These are phyloP conservation scores for Arachnopeziza araneosa DNA, from an alignment of 2,329 filamentous ascomycete species.

Conservation along the genomic window DNA sequence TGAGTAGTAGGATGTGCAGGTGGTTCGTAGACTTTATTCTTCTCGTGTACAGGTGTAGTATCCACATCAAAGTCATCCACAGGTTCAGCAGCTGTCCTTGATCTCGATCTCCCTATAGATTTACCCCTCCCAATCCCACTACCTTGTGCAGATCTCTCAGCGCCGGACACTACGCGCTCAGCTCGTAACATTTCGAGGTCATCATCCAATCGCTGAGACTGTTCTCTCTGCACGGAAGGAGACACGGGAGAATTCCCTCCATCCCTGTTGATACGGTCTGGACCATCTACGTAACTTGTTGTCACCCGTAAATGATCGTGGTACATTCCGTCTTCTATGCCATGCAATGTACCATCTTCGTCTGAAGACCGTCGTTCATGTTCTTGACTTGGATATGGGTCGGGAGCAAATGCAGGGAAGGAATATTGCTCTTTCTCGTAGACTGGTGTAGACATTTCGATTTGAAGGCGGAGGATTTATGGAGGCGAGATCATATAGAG, in stretches of 20 bases:
- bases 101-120: conserved; percentile 33
- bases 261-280: conserved; percentile 23
- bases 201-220: conserved; percentile 57
- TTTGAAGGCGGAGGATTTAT: no score
- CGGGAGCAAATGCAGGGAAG: conserved; percentile 26
- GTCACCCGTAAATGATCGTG: conserved; percentile 43
- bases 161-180: conserved; percentile 47
- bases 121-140: conserved; percentile 32
- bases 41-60: conserved; percentile 65
- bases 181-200: conserved; percentile 60
- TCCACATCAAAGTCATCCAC: conserved; percentile 48
- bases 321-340: conserved; percentile 22
- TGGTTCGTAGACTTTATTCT: conserved; percentile 58
- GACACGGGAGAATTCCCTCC: conserved; percentile 34
- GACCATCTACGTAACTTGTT: conserved; percentile 35
- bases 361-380: conserved; percentile 26
- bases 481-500: no score
- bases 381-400: conserved; percentile 7
- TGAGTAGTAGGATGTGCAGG: conserved; percentile 56
- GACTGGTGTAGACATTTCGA: conserved; percentile 26
- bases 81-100: conserved; percentile 49
- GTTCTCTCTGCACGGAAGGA: conserved; percentile 52
- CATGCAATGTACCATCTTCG: conserved; percentile 30
- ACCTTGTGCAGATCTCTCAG: conserved; percentile 20
- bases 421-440: conserved; percentile 28